Conservation (phyloP, 164 flowering plant genomes). For the grape (Vitis vinifera) region DNA sequence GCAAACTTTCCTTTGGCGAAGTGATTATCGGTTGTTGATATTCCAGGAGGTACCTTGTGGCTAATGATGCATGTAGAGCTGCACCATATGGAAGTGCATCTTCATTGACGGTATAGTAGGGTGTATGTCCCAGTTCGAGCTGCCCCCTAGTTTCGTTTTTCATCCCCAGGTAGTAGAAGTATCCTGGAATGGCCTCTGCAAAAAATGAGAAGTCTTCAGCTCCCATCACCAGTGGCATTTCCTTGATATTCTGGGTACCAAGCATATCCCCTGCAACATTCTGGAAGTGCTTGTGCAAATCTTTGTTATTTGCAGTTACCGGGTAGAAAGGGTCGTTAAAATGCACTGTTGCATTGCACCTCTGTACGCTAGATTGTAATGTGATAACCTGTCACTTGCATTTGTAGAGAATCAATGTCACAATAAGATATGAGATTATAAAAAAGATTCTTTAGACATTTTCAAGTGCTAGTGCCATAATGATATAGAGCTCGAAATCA, state of each 20-base stretch:
- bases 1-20: conserved; percentile 8
- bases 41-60: conserved; percentile 28
- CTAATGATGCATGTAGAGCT: conserved; percentile 38
- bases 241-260: conserved; percentile 20
- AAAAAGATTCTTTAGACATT: not conserved
- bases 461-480: not conserved
- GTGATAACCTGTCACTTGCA: conserved; percentile 28
- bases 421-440: not conserved
- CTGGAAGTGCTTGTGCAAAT: conserved; percentile 29
- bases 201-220: conserved; percentile 43
- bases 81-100: conserved; percentile 46
- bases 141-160: conserved; percentile 15
- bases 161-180: conserved; percentile 39
- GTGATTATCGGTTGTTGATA: conserved; percentile 2
- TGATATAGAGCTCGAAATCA: not conserved
- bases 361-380: conserved; percentile 37
- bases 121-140: conserved; percentile 26
- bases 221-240: conserved; percentile 34
- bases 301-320: conserved; percentile 23
- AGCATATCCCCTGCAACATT: conserved; percentile 30
- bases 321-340: conserved; percentile 28
- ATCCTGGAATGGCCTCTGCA: conserved; percentile 33
- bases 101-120: conserved; percentile 30
- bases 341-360: conserved; percentile 37
- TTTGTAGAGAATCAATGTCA: not conserved